A percentile compares a stretch with the other conserved stretches of the same genome.
phyloP scores from a whole-genome alignment of 352 stramenopile genomes.

The Pythium dissimile region DNA sequence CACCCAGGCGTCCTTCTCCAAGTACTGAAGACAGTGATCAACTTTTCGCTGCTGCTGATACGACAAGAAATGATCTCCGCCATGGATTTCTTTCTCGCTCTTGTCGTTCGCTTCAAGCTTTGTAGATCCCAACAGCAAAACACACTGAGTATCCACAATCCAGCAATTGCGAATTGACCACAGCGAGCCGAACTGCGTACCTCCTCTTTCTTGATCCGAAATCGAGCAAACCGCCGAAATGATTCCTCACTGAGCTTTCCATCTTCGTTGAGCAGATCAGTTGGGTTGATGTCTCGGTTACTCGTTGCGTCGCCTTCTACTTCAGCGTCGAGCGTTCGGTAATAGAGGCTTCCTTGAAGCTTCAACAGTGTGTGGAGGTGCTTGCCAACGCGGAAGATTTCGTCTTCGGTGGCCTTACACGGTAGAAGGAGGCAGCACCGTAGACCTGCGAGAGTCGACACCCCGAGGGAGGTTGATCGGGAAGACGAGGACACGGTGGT shows the following conservation, averaged over 20 bases:
- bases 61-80: conserved; percentile 47
- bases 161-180: too few species aligned
- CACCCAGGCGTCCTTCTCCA: conserved; percentile 43
- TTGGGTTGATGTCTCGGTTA: conserved; percentile 1
- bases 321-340: conserved; percentile 30
- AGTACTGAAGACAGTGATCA: conserved; percentile 50
- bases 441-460: conserved; percentile 37
- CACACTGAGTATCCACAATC: too few species aligned
- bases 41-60: conserved; percentile 62
- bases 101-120: conserved; percentile 21
- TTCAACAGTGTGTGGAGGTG: conserved; percentile 68
- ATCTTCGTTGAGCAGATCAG: conserved; percentile 40
- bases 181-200: conserved; percentile 27
- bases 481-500: conserved; percentile 34
- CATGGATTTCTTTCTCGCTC: conserved; percentile 18
- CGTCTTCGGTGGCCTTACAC: conserved; percentile 44
- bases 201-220: conserved; percentile 65
- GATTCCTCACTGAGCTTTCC: conserved; percentile 62
- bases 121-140: neutral
- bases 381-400: conserved; percentile 75
- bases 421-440: conserved; percentile 73
- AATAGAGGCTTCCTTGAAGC: conserved; percentile 63
- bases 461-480: conserved; percentile 28
- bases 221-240: conserved; percentile 62
- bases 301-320: neutral